phyloP scores from a whole-genome alignment of 163 green algal species.

The Chlorella variabilis region DNA sequence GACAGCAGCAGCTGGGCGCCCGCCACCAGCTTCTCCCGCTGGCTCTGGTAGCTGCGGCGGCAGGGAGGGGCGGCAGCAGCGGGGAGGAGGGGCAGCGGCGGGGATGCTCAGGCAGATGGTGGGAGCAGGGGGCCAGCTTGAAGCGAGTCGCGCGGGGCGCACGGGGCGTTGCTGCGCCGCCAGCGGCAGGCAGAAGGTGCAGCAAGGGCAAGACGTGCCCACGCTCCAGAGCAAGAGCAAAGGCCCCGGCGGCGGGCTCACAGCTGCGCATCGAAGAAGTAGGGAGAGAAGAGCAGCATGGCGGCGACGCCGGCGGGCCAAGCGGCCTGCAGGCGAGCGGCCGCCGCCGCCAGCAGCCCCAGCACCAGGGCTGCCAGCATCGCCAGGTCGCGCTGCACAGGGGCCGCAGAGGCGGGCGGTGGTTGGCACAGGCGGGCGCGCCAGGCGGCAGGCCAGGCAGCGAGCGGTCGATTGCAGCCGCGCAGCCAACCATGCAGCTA shows the following conservation, averaged over 20 bases:
- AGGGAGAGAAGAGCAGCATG: constrained; percentile 17
- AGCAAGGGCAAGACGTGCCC: too few species aligned
- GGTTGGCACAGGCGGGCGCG: background rate
- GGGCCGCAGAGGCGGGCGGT: background rate
- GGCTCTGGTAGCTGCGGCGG: constrained; percentile 5
- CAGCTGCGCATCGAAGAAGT: constrained; percentile 11
- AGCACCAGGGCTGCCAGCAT: background rate
- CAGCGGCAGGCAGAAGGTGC: too few species aligned
- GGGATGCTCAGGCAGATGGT: background rate
- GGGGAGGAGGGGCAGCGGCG: too few species aligned
- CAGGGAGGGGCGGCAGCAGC: too few species aligned
- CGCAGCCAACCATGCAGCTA: too few species aligned
- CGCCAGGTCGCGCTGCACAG: constrained; percentile 1
- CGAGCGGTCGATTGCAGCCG: too few species aligned
- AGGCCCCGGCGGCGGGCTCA: constrained; percentile 9
- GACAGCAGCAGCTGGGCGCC: background rate
- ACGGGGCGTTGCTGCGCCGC: too few species aligned
- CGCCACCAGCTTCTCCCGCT: constrained; percentile 1
- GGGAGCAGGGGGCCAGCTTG: too few species aligned
- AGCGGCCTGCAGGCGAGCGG: background rate
- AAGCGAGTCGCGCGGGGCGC: too few species aligned
- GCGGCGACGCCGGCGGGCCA: constrained; percentile 3
- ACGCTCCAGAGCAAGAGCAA: too few species aligned
- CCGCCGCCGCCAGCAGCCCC: background rate
- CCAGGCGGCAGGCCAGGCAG: background rate